Evolutionary conservation across 768 basidiomycete species (phyloP), one percentile per base, ranked within the genome.

Genomic region (Suillus occidentalis): DNA sequence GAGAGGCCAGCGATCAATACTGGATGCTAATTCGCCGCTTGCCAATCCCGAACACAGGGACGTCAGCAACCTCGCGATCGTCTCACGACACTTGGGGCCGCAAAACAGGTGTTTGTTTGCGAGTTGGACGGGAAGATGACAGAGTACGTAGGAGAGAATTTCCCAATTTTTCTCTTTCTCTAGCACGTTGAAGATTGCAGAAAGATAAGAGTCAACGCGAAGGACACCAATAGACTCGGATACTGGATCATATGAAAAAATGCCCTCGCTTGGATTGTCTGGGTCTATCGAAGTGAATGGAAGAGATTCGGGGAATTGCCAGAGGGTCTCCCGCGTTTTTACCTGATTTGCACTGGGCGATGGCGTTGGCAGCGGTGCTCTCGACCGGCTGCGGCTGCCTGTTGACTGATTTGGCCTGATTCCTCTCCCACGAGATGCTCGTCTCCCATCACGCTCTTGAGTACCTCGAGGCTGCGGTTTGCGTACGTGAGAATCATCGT

Each of bases 101-200:
- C 96, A 97, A 76, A 97, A 96, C 61, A 98, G 83, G 71, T 99
- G 95, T 75, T 98, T 99, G 83, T 99, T 99, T 64, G 92, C 82
- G 12, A 99, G 83, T 73, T 99, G 95, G 10, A 88, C 83, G 2
- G 97, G 96, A 0, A 99, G 83, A 78, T 97, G 92, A 72, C 92
- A 94, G 6, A 99, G 82, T 6, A 95, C 81, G 71, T 97, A 99
- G 2, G 95, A 94, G 13, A 97, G 82, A 47, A 99, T 82, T 65
- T 99, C 97, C 96, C 97, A 99, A 66, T 89, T 92, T 55, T 81
- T 85, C 70, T 95, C 95, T 49, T 81, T 81, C 64, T 89, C 85
- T 47, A 99, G 76, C 66, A 97, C 83, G 3, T 78, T 79, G 60
- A 87, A 78, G 55, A 99, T 70, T 16, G 82, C 82, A 12, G 72